phyloP scores from a whole-genome alignment of 768 basidiomycete species.

The Peribolospora baueri region DNA sequence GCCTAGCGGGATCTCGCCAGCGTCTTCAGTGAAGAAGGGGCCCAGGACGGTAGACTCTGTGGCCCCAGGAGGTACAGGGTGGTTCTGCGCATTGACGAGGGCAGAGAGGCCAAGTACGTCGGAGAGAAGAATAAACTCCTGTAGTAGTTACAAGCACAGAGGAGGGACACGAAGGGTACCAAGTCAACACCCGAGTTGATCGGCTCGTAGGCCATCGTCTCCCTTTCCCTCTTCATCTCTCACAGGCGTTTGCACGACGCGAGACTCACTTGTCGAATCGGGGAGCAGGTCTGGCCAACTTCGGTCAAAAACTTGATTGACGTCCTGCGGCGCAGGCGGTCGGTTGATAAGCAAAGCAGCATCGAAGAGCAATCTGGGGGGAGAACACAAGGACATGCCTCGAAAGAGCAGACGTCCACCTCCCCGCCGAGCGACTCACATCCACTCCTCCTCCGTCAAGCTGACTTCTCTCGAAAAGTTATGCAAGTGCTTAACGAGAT shows the following conservation, averaged over 20 bases:
- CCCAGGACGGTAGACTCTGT: constrained; percentile 58
- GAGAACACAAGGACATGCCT: no score
- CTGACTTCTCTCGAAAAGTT: constrained; percentile 22
- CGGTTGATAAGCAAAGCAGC: background rate
- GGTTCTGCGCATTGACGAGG: constrained; percentile 34
- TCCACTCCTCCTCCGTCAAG: constrained; percentile 68
- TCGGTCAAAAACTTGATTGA: no score
- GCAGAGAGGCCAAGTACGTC: constrained; percentile 58
- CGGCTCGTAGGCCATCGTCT: no score
- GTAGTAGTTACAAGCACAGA: background rate
- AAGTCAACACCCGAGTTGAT: background rate
- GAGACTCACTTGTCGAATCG: no score
- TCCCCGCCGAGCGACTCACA: background rate
- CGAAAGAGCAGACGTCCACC: no score
- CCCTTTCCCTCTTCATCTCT: no score
- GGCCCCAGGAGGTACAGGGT: constrained; percentile 31
- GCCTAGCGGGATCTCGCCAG: constrained; percentile 30
- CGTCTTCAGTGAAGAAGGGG: constrained; percentile 59
- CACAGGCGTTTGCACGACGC: no score
- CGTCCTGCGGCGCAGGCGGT: no score
- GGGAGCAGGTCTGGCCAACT: no score
- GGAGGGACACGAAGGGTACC: background rate
- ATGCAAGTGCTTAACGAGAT: constrained; percentile 20
- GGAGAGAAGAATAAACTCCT: constrained; percentile 63
- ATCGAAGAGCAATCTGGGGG: no score